These are phyloP conservation scores for Penicillium mononematosum DNA, from an alignment of 495 filamentous ascomycete genomes.

Conservation along the genomic window DNA sequence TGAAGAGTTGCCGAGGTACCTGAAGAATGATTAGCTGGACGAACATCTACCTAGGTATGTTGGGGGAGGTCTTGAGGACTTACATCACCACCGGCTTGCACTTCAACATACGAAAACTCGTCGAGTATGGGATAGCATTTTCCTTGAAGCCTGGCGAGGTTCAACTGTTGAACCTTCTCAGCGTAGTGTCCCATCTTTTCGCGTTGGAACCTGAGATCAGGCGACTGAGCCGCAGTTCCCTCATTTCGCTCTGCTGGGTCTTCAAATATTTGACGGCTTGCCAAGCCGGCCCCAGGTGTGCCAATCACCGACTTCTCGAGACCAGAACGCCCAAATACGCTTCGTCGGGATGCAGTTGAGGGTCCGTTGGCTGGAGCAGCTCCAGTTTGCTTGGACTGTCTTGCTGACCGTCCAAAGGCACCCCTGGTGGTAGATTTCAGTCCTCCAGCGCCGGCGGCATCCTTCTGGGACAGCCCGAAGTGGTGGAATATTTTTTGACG, in stretches of 20 bases:
- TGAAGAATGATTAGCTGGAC: conserved; percentile 28
- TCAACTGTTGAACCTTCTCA: conserved; percentile 73
- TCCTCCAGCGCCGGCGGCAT: conserved; percentile 44
- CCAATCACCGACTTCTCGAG: conserved; percentile 83
- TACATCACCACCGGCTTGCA: conserved; percentile 63
- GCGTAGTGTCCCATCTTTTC: conserved; percentile 79
- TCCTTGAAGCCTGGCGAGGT: conserved; percentile 64
- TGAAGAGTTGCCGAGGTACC: conserved; percentile 64
- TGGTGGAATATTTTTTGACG: conserved; percentile 90
- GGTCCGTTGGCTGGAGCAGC: conserved; percentile 29
- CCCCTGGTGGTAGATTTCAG: conserved; percentile 42
- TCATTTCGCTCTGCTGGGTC: conserved; percentile 60
- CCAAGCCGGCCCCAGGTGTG: conserved; percentile 59
- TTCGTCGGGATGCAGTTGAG: conserved; percentile 47
- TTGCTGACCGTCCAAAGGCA: conserved; percentile 59
- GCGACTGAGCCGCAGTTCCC: conserved; percentile 40
- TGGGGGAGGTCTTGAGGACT: conserved; percentile 17
- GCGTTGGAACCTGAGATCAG: conserved; percentile 69
- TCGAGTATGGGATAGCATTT: conserved; percentile 65
- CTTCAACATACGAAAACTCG: conserved; percentile 70
- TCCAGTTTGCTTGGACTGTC: conserved; percentile 40
- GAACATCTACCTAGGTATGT: neutral
- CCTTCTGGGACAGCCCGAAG: conserved; percentile 78
- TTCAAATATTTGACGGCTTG: conserved; percentile 58
- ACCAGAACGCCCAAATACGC: conserved; percentile 69